Evolutionary conservation across 148 eudicot genomes (phyloP).

Genomic region (Cornus controversa): DNA sequence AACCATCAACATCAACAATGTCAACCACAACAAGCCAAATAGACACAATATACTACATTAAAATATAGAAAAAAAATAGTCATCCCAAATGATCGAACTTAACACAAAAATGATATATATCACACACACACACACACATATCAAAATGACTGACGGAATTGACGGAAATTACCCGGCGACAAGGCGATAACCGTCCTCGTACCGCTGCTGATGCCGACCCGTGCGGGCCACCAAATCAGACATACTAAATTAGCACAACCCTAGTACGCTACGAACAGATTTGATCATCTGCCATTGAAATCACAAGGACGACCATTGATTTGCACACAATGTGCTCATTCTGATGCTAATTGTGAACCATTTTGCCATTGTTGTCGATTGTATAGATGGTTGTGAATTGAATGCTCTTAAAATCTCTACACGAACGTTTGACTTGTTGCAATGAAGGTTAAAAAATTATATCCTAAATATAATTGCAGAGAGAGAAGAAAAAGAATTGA

Average conservation of each 20-base stretch:
- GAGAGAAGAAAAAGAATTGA: too few species aligned
- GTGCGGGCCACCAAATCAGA: slow-evolving; percentile 49
- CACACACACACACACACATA: background rate
- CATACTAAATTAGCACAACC: slow-evolving; percentile 18
- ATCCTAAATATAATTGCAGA: background rate
- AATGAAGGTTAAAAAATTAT: background rate
- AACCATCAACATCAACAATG: background rate
- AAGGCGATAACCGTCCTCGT: slow-evolving; percentile 50
- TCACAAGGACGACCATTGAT: background rate
- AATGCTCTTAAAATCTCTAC: background rate
- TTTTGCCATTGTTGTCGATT: background rate
- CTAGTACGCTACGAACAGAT: background rate
- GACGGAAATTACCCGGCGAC: slow-evolving; percentile 40
- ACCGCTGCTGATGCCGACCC: slow-evolving; percentile 52
- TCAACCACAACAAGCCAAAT: background rate
- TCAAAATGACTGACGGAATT: background rate
- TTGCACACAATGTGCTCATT: background rate
- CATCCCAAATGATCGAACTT: too few species aligned
- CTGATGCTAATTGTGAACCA: background rate
- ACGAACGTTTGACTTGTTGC: background rate
- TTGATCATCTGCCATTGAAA: background rate
- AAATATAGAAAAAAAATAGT: too few species aligned
- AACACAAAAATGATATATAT: background rate
- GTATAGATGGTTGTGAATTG: background rate
- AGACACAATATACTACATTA: background rate